Conservation (phyloP, 148 eudicot species). For the Camellia granthamiana region DNA sequence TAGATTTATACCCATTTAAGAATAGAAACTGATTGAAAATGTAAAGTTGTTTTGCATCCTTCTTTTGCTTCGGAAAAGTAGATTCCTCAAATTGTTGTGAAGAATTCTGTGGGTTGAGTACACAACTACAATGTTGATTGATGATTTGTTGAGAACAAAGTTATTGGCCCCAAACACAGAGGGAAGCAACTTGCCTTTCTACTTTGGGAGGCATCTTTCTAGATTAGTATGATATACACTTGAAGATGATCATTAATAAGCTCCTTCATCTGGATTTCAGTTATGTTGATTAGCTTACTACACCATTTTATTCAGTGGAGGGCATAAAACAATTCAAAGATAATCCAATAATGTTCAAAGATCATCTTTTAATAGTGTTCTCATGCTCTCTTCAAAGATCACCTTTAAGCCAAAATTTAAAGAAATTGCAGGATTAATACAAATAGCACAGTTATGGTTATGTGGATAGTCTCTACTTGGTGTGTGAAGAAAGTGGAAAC, state of each 20-base stretch:
- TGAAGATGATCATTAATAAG: background rate
- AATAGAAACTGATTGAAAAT: background rate
- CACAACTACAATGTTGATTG: slow-evolving; percentile 5
- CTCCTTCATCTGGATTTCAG: background rate
- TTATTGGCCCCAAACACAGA: slow-evolving; percentile 20
- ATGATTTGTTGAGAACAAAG: slow-evolving; percentile 26
- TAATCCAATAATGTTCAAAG: too few species aligned
- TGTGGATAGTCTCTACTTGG: background rate
- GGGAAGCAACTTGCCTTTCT: slow-evolving; percentile 24
- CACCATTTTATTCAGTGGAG: background rate
- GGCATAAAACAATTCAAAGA: background rate
- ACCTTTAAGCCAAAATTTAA: background rate
- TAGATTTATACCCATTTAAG: slow-evolving; percentile 11
- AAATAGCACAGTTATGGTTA: background rate
- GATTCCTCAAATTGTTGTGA: slow-evolving; percentile 32
- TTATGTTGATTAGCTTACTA: background rate
- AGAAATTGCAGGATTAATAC: background rate
- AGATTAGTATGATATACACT: slow-evolving; percentile 3
- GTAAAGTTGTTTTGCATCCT: slow-evolving; percentile 18
- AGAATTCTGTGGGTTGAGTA: slow-evolving; percentile 2
- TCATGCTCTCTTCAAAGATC: background rate
- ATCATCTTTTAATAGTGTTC: background rate
- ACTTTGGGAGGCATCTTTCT: slow-evolving; percentile 28
- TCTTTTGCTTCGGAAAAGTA: slow-evolving; percentile 28
- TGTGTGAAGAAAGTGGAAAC: background rate